Conservation (phyloP, 1,139 yeast species). For the Lodderomyces orthopsilosis region DNA sequence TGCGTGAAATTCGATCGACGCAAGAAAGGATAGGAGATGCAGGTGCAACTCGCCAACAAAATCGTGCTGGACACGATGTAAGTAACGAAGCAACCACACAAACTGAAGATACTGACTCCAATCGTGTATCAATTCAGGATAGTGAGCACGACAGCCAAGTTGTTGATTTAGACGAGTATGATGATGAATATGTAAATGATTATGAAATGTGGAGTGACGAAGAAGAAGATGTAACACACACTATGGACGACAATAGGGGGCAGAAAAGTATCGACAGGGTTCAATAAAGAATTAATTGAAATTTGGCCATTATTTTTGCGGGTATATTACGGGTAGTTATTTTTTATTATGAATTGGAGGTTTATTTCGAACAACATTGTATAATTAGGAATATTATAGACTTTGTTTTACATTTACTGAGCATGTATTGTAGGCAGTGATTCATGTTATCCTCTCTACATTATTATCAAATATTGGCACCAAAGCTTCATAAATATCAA, state of each 20-base stretch:
- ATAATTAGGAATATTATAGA: neutral
- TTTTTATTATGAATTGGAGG: too few species aligned
- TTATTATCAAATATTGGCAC: neutral
- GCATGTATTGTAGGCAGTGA: too few species aligned
- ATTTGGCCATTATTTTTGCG: too few species aligned
- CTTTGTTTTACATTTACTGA: neutral
- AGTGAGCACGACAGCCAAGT: neutral
- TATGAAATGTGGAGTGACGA: constrained; percentile 16
- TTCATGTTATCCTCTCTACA: neutral
- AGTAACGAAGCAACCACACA: neutral
- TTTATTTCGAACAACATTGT: neutral
- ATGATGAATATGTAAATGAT: constrained; percentile 28
- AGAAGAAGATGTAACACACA: neutral
- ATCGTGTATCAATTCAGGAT: neutral
- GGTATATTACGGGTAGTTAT: too few species aligned
- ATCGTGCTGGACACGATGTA: neutral
- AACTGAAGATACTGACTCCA: neutral
- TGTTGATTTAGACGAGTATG: constrained; percentile 14
- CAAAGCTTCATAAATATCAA: too few species aligned
- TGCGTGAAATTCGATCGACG: neutral
- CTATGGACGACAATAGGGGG: neutral
- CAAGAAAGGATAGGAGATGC: too few species aligned
- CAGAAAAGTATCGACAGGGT: neutral
- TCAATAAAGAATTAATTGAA: neutral
- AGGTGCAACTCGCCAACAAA: neutral